These are phyloP conservation scores for Irpex sp. DNA, from an alignment of 1,284 basidiomycete species.

Conservation along the genomic window DNA sequence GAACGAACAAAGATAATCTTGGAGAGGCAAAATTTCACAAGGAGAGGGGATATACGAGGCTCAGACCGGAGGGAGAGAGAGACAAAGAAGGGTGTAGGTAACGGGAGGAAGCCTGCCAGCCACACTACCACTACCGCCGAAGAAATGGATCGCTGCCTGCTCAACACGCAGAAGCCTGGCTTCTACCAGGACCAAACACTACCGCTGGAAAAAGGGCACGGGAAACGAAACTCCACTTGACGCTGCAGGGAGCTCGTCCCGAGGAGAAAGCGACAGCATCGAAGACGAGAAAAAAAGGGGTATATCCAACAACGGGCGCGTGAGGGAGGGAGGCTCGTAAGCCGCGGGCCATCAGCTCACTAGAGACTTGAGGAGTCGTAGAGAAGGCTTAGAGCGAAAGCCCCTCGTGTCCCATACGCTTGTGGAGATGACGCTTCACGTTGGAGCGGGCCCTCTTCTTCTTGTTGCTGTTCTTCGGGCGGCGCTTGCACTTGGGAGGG, in stretches of 20 bases:
- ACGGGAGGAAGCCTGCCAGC: too few species aligned
- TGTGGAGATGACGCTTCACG: constrained; percentile 13
- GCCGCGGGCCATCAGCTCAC: too few species aligned
- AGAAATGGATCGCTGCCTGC: neutral
- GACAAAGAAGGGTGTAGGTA: too few species aligned
- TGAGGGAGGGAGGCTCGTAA: neutral
- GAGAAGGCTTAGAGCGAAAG: neutral
- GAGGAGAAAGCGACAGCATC: neutral
- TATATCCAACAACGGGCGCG: constrained; percentile 3
- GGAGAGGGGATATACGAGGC: too few species aligned
- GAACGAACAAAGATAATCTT: too few species aligned
- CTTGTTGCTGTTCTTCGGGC: constrained; percentile 9
- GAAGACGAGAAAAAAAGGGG: constrained; percentile 1
- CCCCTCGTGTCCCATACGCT: constrained; percentile 11
- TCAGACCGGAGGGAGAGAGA: too few species aligned
- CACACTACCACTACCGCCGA: neutral
- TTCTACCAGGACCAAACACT: too few species aligned
- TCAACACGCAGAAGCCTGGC: neutral
- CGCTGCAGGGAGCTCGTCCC: neutral
- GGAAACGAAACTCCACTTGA: neutral
- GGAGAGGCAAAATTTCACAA: too few species aligned
- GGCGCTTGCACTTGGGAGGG: neutral
- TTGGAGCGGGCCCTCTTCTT: constrained; percentile 10
- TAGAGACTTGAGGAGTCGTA: too few species aligned
- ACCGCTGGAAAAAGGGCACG: neutral